These are phyloP conservation scores for Rhodotorula sp. DNA, from an alignment of 1,284 basidiomycete species.

Conservation along the genomic window DNA sequence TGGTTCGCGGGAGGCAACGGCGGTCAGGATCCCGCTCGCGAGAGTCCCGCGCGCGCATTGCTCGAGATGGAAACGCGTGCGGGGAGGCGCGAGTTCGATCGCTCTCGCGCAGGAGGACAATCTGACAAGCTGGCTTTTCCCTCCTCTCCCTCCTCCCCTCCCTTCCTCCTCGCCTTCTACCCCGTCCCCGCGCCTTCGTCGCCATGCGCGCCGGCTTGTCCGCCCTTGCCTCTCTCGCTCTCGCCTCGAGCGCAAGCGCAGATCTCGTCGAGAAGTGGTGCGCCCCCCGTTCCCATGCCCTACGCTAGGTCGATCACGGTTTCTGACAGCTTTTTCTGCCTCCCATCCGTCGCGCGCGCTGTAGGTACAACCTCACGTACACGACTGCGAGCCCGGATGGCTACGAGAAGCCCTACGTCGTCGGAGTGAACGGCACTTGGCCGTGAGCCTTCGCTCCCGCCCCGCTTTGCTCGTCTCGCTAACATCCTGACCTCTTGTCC, in stretches of 20 bases:
- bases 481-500: neutral
- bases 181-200: no score
- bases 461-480: slow-evolving; percentile 1
- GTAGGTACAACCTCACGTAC: slow-evolving; percentile 54
- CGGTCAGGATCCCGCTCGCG: no score
- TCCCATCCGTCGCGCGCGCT: neutral
- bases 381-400: slow-evolving; percentile 73
- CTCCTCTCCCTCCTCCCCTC: neutral
- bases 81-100: no score
- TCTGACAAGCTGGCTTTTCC: neutral
- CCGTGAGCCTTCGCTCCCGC: slow-evolving; percentile 62
- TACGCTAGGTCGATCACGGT: neutral
- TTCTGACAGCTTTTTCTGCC: neutral
- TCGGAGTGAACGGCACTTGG: slow-evolving; percentile 89
- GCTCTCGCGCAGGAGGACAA: neutral
- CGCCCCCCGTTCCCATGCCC: neutral
- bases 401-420: slow-evolving; percentile 64
- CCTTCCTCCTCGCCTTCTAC: neutral
- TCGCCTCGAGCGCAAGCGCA: slow-evolving; percentile 1
- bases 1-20: no score
- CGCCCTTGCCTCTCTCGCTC: neutral
- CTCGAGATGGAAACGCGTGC: no score
- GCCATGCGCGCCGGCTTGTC: neutral
- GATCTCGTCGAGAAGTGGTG: slow-evolving; percentile 22
- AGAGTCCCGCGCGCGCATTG: no score